Conservation (phyloP, 2,329 filamentous ascomycete genomes). For the Hymenoscyphus fraxineus region DNA sequence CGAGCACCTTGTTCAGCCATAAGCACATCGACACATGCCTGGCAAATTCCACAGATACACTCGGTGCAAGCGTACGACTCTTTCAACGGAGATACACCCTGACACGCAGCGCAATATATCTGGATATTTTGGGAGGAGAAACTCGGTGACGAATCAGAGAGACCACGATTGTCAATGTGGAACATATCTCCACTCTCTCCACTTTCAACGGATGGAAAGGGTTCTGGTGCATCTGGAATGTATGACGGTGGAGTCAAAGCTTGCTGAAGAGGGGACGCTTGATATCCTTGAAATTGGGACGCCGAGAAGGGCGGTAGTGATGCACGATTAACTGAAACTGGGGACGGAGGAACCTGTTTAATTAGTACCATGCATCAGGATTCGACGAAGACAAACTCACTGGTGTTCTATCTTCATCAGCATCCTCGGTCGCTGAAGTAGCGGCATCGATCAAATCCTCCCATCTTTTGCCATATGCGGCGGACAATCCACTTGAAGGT, state of each 20-base stretch:
- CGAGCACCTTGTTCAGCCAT: conserved; percentile 72
- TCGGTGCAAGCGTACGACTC: conserved; percentile 93
- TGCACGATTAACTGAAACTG: conserved; percentile 58
- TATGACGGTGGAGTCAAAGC: conserved; percentile 78
- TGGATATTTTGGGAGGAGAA: conserved; percentile 74
- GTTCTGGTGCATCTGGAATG: conserved; percentile 64
- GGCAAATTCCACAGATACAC: conserved; percentile 90
- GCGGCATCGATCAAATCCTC: conserved; percentile 94
- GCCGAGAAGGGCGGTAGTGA: conserved; percentile 58
- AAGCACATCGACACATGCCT: conserved; percentile 78
- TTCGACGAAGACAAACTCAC: conserved; percentile 51
- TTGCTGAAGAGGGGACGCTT: conserved; percentile 86
- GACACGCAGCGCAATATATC: conserved; percentile 89
- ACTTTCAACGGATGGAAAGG: conserved; percentile 87
- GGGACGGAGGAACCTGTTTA: conserved; percentile 60
- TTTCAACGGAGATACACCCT: conserved; percentile 69
- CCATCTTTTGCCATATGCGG: conserved; percentile 81
- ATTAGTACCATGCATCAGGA: conserved; percentile 16
- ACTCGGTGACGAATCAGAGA: conserved; percentile 67
- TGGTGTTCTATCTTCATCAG: conserved; percentile 86
- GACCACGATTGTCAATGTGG: conserved; percentile 62
- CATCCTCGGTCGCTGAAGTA: conserved; percentile 84
- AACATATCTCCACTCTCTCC: conserved; percentile 68
- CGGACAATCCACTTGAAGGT: conserved; percentile 53
- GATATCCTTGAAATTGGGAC: conserved; percentile 67